Evolutionary conservation across 1,284 basidiomycete species (phyloP).

Genomic region (Termitomyces sp.): DNA sequence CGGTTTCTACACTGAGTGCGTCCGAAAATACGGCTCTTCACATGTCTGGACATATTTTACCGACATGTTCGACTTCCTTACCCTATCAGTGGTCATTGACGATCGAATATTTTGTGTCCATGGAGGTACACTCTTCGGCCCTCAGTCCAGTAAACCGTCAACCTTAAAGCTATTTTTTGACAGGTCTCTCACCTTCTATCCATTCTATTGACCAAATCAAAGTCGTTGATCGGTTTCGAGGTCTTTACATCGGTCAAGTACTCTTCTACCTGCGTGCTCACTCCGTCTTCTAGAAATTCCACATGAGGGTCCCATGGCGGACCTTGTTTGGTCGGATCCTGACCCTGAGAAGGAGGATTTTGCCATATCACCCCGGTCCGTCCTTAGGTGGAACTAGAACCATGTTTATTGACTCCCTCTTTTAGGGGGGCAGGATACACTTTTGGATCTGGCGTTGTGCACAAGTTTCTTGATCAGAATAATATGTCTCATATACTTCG

Average conservation of each 20-base stretch:
- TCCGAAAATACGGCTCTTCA: slow-evolving; percentile 93
- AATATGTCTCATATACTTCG: slow-evolving; percentile 96
- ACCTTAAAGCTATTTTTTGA: slow-evolving; percentile 14
- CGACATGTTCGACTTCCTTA: slow-evolving; percentile 99
- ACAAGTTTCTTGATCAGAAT: slow-evolving; percentile 94
- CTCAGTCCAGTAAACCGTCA: slow-evolving; percentile 9
- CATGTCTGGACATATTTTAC: slow-evolving; percentile 99
- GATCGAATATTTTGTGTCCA: slow-evolving; percentile 99
- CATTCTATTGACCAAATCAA: slow-evolving; percentile 99
- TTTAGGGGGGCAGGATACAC: slow-evolving; percentile 96
- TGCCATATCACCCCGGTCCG: slow-evolving; percentile 93
- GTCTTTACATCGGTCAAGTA: slow-evolving; percentile 33
- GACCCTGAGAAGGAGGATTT: slow-evolving; percentile 99
- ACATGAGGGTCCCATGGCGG: slow-evolving; percentile 99
- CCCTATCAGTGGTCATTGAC: slow-evolving; percentile 96
- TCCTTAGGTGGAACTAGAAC: slow-evolving; percentile 17
- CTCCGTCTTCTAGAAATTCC: slow-evolving; percentile 76
- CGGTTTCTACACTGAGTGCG: slow-evolving; percentile 98
- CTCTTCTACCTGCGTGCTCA: slow-evolving; percentile 15
- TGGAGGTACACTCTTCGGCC: slow-evolving; percentile 58
- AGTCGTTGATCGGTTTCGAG: slow-evolving; percentile 96
- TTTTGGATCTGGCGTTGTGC: slow-evolving; percentile 97
- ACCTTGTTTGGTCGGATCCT: slow-evolving; percentile 99
- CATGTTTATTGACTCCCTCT: slow-evolving; percentile 15
- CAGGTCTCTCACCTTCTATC: slow-evolving; percentile 93